Conservation (phyloP, 1,139 yeast species). For the Hyphopichia fennica region DNA sequence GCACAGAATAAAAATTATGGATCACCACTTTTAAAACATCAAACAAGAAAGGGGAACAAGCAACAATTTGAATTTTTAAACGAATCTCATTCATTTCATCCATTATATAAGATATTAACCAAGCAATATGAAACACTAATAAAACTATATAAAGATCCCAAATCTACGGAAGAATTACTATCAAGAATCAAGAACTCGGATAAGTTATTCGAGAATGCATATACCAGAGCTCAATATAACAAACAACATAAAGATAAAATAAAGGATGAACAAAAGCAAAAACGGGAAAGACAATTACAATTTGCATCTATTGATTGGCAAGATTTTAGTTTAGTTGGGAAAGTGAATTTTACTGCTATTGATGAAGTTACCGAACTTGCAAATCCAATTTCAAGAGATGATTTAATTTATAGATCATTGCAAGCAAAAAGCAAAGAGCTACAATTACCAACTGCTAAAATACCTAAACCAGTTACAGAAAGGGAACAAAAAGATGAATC, state of each 20-base stretch:
- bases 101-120: conserved; percentile 50
- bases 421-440: conserved; percentile 28
- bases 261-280: conserved; percentile 25
- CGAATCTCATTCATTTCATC: conserved; percentile 59
- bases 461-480: background rate
- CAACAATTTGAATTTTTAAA: conserved; percentile 71
- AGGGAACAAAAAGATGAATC: background rate
- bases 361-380: conserved; percentile 66
- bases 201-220: conserved; percentile 49
- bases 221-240: conserved; percentile 58
- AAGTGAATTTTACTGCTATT: conserved; percentile 63
- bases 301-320: conserved; percentile 89
- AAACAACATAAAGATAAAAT: conserved; percentile 29
- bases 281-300: conserved; percentile 44
- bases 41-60: conserved; percentile 35
- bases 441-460: background rate
- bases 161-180: background rate
- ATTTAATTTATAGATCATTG: conserved; percentile 62
- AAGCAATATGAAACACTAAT: conserved; percentile 55
- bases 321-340: conserved; percentile 70
- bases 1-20: conserved; percentile 62
- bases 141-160: conserved; percentile 9
- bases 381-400: conserved; percentile 58
- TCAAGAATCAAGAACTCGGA: conserved; percentile 5
- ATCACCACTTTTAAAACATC: conserved; percentile 34